These are phyloP conservation scores for Viridothelium virens DNA, from an alignment of 495 filamentous ascomycete species.

Conservation along the genomic window DNA sequence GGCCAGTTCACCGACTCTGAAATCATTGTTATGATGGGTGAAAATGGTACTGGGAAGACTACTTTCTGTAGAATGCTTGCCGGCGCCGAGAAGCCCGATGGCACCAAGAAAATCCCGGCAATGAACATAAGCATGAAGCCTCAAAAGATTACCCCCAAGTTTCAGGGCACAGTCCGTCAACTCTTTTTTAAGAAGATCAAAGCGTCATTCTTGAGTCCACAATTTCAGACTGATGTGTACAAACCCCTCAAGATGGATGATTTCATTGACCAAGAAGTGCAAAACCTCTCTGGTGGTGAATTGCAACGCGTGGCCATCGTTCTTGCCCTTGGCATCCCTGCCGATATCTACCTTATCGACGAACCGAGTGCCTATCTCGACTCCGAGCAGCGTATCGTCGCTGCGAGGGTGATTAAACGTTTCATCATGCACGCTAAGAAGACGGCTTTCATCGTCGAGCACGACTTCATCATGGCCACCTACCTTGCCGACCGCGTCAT, in stretches of 20 bases:
- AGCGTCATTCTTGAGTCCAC: slow-evolving; percentile 86
- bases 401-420: slow-evolving; percentile 93
- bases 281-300: slow-evolving; percentile 98
- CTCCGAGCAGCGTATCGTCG: slow-evolving; percentile 97
- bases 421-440: slow-evolving; percentile 99
- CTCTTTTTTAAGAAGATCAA: slow-evolving; percentile 97
- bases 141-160: slow-evolving; percentile 98
- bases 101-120: slow-evolving; percentile 62
- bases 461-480: slow-evolving; percentile 99
- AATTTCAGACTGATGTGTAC: slow-evolving; percentile 99
- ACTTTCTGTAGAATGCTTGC: slow-evolving; percentile 96
- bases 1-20: slow-evolving; percentile 95
- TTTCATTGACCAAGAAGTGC: slow-evolving; percentile 98
- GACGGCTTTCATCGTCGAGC: slow-evolving; percentile 97
- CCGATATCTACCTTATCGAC: slow-evolving; percentile 97
- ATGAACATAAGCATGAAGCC: slow-evolving; percentile 99
- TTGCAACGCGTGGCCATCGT: slow-evolving; percentile 98
- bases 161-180: slow-evolving; percentile 88
- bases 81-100: slow-evolving; percentile 84
- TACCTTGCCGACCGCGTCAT: slow-evolving; percentile 97
- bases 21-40: slow-evolving; percentile 99
- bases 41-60: slow-evolving; percentile 93
- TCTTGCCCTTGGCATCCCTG: slow-evolving; percentile 86
- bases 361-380: slow-evolving; percentile 93
- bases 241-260: slow-evolving; percentile 96